Evolutionary conservation across 352 stramenopile genomes (phyloP).

Genomic region (Pythium phragmiticola): DNA sequence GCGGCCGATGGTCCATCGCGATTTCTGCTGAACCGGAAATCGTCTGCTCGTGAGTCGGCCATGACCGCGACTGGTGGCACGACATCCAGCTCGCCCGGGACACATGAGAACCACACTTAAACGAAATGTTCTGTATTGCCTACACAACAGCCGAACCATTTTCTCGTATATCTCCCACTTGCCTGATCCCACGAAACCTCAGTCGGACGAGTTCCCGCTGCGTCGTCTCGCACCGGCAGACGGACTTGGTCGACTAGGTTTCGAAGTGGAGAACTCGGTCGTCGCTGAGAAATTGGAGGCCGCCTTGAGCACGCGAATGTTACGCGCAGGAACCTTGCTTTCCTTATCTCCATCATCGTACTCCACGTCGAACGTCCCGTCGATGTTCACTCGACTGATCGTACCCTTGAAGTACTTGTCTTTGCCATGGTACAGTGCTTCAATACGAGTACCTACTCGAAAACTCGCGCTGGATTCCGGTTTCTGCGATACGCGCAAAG

Average conservation of each 20-base stretch:
- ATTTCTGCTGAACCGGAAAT: background rate
- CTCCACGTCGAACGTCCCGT: constrained; percentile 68
- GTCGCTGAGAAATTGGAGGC: constrained; percentile 28
- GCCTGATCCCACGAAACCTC: background rate
- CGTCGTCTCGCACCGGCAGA: constrained; percentile 34
- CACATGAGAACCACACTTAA: too few relatives aligned
- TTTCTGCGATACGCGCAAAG: background rate
- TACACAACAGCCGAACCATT: background rate
- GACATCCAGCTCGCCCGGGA: too few relatives aligned
- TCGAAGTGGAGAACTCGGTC: constrained; percentile 35
- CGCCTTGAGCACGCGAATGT: constrained; percentile 25
- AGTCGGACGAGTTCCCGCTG: constrained; percentile 52
- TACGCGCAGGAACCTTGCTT: constrained; percentile 24
- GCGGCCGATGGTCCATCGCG: background rate
- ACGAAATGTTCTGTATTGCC: too few relatives aligned
- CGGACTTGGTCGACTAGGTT: constrained; percentile 36
- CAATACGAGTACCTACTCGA: constrained; percentile 9
- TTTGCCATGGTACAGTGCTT: constrained; percentile 47
- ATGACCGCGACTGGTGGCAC: background rate
- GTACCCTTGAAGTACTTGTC: constrained; percentile 51
- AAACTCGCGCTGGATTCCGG: constrained; percentile 3
- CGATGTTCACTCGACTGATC: constrained; percentile 34
- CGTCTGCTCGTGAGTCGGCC: background rate
- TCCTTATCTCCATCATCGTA: constrained; percentile 82
- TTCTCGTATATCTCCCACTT: background rate